Conservation (phyloP, 1,284 basidiomycete genomes). For the Cutaneotrichosporon mucoides region DNA sequence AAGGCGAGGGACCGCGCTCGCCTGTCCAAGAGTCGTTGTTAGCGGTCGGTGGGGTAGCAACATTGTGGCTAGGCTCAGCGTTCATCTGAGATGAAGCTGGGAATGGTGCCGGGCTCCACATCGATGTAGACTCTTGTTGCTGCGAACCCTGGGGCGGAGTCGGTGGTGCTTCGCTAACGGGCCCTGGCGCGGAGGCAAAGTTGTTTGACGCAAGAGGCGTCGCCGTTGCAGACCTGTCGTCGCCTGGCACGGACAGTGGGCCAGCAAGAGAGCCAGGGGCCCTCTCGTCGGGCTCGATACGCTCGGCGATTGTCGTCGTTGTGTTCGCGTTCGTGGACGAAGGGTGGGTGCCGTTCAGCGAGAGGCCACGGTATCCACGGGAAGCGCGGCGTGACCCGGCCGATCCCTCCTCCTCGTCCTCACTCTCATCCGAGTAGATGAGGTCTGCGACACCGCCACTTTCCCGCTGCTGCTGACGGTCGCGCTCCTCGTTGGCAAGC, state of each 20-base stretch:
- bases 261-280: neutral
- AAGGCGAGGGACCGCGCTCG: too few species aligned
- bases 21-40: too few species aligned
- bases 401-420: slow-evolving; percentile 42
- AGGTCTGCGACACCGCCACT: slow-evolving; percentile 39
- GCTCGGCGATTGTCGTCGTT: slow-evolving; percentile 1
- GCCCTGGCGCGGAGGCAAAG: too few species aligned
- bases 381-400: slow-evolving; percentile 6
- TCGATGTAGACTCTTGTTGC: too few species aligned
- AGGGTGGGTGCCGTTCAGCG: slow-evolving; percentile 16
- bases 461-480: slow-evolving; percentile 42
- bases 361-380: slow-evolving; percentile 8
- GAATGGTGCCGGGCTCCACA: neutral
- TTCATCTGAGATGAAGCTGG: neutral
- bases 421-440: slow-evolving; percentile 49
- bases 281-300: neutral
- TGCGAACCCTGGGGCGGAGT: neutral
- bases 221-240: neutral
- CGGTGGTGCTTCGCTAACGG: neutral
- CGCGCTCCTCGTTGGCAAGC: slow-evolving; percentile 55
- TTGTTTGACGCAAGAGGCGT: neutral
- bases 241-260: neutral
- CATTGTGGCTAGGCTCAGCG: neutral
- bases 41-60: too few species aligned
- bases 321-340: neutral